Percentiles rank a stretch among this genome's conserved stretches.
phyloP scores from a whole-genome alignment of 73 alveolate species.

The Effrenium voratum region DNA sequence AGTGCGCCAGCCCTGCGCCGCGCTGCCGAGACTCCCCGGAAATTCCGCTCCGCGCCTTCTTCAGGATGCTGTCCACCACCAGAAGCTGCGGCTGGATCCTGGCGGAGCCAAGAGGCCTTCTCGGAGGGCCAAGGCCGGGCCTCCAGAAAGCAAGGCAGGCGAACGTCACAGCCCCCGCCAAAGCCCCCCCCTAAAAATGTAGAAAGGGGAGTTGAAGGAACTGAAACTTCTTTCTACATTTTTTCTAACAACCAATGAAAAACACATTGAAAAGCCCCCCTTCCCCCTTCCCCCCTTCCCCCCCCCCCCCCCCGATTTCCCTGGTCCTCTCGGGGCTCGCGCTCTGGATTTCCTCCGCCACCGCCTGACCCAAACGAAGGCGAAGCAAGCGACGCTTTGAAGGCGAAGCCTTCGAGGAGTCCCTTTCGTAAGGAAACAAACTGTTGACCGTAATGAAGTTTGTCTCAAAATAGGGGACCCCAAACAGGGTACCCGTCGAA shows the following conservation, averaged over 20 bases:
- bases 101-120: neutral
- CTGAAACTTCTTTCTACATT: too few species aligned
- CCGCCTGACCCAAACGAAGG: neutral
- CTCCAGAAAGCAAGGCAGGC: neutral
- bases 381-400: neutral
- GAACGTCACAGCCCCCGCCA: neutral
- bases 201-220: neutral
- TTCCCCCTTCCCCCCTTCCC: neutral
- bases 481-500: neutral
- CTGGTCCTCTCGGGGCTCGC: conserved; percentile 29
- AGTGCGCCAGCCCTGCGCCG: neutral
- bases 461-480: neutral
- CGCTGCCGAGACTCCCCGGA: neutral
- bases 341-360: conserved; percentile 34
- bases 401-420: neutral
- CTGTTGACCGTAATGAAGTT: neutral
- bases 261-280: neutral
- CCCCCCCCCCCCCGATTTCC: neutral
- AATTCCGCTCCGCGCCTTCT: neutral
- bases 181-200: neutral
- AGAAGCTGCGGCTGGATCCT: conserved; percentile 72
- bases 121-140: neutral
- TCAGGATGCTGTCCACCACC: conserved; percentile 79
- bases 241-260: neutral
- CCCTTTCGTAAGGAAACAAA: neutral